Base-by-base conservation (phyloP, 371 early-diverging fungal species). In the Dinochytrium kinnereticum region DNA sequence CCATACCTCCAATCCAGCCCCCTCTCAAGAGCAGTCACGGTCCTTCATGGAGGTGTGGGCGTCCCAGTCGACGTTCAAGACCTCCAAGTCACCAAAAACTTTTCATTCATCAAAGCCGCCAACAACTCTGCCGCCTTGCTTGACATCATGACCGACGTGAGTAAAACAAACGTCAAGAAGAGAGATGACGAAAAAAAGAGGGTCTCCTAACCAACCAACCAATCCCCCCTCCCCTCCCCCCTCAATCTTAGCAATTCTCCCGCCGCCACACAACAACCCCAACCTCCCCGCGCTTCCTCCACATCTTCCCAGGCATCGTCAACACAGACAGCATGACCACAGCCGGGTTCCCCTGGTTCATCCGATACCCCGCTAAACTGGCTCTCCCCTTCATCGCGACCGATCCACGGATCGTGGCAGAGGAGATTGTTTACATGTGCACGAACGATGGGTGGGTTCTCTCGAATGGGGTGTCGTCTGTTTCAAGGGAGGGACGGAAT, bases 251-350 rank as follows among this genome's bases (percentile, higher is more conserved):
- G 76, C 68, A 69, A 38, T 69, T 72, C 36, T 61, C 73, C 5
- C 26, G 51, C 2, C 50, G 36, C 2, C 31, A 72, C 73, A 59
- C 39, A 30, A 51, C 38, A 5, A 7, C 68, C 0, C 64, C 69
- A 19, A 2, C n/a, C 39, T 15, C 28, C 28, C 76, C 73, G 15
- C 59, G 50, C 26, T 77, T 77, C 69, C 66, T 49, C 64, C 78
- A 77, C 71, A 36, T 71, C 61, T 77, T 77, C 37, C 78, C 78
- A 21, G 78, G 78, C 7, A 13, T 77, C 15, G 72, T 77, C 65
- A 74, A 73, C 69, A 77, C 78, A 10, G 51, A 71, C 69, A 76
- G 69, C 51, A 57, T 59, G 10, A 57, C 34, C 13, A 71, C 64
- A 34, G 70, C 76, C 1, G 64, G 64, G 17, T 38, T 76, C 21